Conservation (phyloP, 805 yeast species). For the Wickerhamiella sorbophila region DNA sequence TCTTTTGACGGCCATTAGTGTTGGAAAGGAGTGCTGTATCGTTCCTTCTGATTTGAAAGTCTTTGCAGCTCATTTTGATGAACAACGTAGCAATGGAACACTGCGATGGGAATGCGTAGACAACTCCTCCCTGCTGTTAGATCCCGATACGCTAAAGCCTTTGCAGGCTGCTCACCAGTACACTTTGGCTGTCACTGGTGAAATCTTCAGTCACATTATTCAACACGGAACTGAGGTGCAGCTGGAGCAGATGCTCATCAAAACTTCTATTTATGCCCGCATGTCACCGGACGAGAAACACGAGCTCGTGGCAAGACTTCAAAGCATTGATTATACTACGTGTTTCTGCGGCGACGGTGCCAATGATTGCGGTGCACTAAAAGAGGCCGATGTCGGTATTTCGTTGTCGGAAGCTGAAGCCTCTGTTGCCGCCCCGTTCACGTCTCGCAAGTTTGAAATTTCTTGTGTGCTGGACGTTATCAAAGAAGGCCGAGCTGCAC, state of each 20-base stretch:
- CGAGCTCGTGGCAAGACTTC: slow-evolving; percentile 80
- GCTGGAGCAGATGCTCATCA: slow-evolving; percentile 48
- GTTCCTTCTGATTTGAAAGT: slow-evolving; percentile 33
- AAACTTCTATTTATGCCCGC: slow-evolving; percentile 72
- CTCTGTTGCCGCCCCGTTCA: slow-evolving; percentile 96
- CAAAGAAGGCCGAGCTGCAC: slow-evolving; percentile 85
- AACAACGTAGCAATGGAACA: slow-evolving; percentile 19
- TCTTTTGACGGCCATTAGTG: slow-evolving; percentile 85
- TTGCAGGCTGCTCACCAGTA: slow-evolving; percentile 28
- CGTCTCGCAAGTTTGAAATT: slow-evolving; percentile 78
- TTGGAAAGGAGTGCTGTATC: slow-evolving; percentile 70
- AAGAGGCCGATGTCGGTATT: slow-evolving; percentile 95
- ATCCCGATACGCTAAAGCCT: slow-evolving; percentile 47
- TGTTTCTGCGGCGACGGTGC: slow-evolving; percentile 99
- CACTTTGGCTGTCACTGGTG: slow-evolving; percentile 82
- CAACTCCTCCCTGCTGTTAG: slow-evolving; percentile 37
- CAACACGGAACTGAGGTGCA: slow-evolving; percentile 31
- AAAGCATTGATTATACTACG: slow-evolving; percentile 73
- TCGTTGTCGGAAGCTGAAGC: slow-evolving; percentile 97
- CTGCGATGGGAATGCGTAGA: slow-evolving; percentile 31
- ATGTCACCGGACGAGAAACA: slow-evolving; percentile 99
- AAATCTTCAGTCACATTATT: slow-evolving; percentile 65
- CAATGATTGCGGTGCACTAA: slow-evolving; percentile 95
- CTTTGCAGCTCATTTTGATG: slow-evolving; percentile 54
- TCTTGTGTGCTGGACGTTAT: slow-evolving; percentile 86